phyloP scores from a whole-genome alignment of 2,329 filamentous ascomycete genomes.

The Didymella lethalis region DNA sequence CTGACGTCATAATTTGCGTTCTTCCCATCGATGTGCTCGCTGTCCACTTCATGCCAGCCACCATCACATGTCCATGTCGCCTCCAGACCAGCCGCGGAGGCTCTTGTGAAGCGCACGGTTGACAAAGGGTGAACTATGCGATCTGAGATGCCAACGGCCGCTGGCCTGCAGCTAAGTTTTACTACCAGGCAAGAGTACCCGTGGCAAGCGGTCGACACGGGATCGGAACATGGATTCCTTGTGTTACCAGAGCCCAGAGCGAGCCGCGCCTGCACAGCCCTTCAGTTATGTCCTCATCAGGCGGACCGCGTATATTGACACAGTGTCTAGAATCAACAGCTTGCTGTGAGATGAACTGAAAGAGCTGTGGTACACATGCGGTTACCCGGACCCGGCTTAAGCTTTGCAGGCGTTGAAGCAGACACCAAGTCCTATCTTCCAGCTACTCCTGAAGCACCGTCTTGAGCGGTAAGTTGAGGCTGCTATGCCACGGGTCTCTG shows the following conservation, averaged over 20 bases:
- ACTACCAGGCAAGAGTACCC: constrained; percentile 1
- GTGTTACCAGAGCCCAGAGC: constrained; percentile 11
- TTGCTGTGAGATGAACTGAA: background rate
- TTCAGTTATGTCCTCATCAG: background rate
- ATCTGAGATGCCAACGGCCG: background rate
- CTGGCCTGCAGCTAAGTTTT: constrained; percentile 19
- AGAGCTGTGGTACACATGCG: background rate
- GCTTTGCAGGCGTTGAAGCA: background rate
- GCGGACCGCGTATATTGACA: background rate
- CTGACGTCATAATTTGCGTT: constrained; percentile 18
- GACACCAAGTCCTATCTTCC: background rate
- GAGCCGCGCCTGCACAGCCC: background rate
- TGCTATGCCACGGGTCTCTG: background rate
- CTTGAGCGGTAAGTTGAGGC: constrained; percentile 5
- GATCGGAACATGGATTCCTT: constrained; percentile 17
- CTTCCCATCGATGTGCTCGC: constrained; percentile 2
- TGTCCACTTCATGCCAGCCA: constrained; percentile 8
- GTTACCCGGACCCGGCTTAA: background rate
- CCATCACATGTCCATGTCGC: constrained; percentile 1
- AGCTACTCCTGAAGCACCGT: background rate
- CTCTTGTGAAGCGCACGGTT: background rate
- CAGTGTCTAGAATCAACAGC: background rate
- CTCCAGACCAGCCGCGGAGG: constrained; percentile 8
- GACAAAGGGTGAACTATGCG: background rate
- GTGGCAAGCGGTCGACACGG: constrained; percentile 11